These are phyloP conservation scores for Chrysochromulina tobinii DNA, from an alignment of 78 protist species.

Conservation along the genomic window DNA sequence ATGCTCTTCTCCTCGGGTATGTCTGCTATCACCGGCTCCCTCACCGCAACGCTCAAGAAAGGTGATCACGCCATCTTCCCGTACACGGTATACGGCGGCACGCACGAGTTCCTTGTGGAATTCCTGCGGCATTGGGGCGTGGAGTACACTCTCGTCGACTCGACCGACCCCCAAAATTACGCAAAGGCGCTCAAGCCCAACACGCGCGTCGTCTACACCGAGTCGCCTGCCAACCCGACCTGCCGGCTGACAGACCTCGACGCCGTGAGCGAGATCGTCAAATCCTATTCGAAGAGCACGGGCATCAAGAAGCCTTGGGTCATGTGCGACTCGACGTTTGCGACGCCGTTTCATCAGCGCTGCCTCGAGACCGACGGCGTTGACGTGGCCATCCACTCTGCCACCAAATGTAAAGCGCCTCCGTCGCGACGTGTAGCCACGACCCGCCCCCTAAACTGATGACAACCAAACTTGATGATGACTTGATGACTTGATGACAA, in stretches of 20 bases:
- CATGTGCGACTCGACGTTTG: constrained; percentile 76
- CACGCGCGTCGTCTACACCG: constrained; percentile 72
- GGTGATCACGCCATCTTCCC: constrained; percentile 73
- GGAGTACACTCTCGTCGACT: constrained; percentile 37
- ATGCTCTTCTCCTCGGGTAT: constrained; percentile 63
- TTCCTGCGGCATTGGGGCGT: constrained; percentile 37
- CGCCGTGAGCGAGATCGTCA: constrained; percentile 43
- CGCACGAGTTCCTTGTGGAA: constrained; percentile 39
- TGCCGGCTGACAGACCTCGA: constrained; percentile 58
- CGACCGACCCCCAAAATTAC: constrained; percentile 32
- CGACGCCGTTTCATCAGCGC: constrained; percentile 42
- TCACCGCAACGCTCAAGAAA: constrained; percentile 31
- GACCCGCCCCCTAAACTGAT: no score
- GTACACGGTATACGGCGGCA: constrained; percentile 69
- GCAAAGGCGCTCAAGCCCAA: constrained; percentile 47
- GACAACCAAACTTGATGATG: no score
- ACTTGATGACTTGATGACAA: no score
- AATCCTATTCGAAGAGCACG: not conserved
- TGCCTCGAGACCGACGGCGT: constrained; percentile 43
- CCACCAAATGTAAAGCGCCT: constrained; percentile 48
- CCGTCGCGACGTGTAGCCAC: no score
- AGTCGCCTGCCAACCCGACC: constrained; percentile 78
- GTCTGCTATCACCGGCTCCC: constrained; percentile 56
- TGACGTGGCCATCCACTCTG: constrained; percentile 61
- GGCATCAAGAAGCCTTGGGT: not conserved